A percentile compares a stretch with the other conserved stretches of the same genome.
phyloP scores from a whole-genome alignment of 208 protist genomes.

The Crithidia expoeki region DNA sequence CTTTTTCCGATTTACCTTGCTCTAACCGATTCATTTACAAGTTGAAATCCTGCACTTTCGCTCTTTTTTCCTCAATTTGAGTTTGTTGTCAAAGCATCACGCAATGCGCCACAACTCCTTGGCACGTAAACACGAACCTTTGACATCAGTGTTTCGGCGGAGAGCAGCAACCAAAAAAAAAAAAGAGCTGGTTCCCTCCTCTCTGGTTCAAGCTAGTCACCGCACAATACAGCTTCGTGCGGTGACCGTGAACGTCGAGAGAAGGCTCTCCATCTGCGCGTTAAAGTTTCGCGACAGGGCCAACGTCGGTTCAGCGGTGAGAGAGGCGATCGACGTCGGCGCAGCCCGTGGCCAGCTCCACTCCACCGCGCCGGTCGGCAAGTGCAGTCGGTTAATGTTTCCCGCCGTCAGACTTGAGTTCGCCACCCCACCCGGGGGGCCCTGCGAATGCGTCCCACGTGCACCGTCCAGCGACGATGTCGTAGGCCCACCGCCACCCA shows the following conservation, averaged over 20 bases:
- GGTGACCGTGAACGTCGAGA: conserved; percentile 72
- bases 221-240: conserved; percentile 64
- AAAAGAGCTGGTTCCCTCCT: neutral
- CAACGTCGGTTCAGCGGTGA: conserved; percentile 53
- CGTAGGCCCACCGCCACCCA: neutral
- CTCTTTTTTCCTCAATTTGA: too few species aligned
- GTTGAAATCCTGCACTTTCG: too few species aligned
- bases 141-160: too few species aligned
- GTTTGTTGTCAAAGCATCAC: too few species aligned
- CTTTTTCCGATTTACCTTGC: too few species aligned
- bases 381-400: neutral
- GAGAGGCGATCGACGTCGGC: conserved; percentile 24
- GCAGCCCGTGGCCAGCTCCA: conserved; percentile 44
- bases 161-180: neutral
- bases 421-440: neutral
- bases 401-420: conserved; percentile 6
- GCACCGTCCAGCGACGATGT: conserved; percentile 2
- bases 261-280: conserved; percentile 51
- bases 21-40: too few species aligned
- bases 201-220: neutral
- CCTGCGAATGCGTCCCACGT: neutral
- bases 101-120: too few species aligned
- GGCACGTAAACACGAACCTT: too few species aligned
- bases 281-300: conserved; percentile 66
- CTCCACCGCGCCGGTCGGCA: conserved; percentile 34